Conservation (phyloP, 805 yeast species). For the Metschnikowia hibisci region DNA sequence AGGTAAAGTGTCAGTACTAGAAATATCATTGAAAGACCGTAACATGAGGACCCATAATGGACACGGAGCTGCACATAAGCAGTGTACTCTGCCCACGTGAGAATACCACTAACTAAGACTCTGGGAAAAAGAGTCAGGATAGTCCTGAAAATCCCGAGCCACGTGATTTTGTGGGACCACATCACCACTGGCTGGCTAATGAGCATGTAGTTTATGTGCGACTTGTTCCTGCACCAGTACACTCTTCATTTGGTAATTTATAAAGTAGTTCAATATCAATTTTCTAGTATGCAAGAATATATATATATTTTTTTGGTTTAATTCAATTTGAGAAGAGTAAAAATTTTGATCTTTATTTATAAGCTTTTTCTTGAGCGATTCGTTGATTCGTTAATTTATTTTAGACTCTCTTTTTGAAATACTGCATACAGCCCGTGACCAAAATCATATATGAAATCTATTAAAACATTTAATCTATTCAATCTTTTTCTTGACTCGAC, state of each 20-base stretch:
- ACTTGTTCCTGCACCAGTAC: background rate
- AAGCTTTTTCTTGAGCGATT: too few relatives aligned
- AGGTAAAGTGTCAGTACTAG: slow-evolving; percentile 25
- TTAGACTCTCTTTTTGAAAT: too few relatives aligned
- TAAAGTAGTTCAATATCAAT: too few relatives aligned
- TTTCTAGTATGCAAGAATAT: too few relatives aligned
- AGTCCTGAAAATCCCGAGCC: slow-evolving; percentile 30
- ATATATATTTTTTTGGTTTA: too few relatives aligned
- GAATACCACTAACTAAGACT: slow-evolving; percentile 37
- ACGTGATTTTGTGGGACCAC: slow-evolving; percentile 14
- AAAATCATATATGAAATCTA: too few relatives aligned
- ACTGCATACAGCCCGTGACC: too few relatives aligned
- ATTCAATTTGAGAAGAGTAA: too few relatives aligned
- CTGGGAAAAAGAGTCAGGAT: slow-evolving; percentile 46
- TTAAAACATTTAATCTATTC: too few relatives aligned
- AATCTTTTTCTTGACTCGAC: slow-evolving; percentile 3
- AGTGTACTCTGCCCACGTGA: slow-evolving; percentile 48
- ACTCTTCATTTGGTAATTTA: background rate
- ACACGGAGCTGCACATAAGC: slow-evolving; percentile 27
- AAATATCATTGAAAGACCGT: slow-evolving; percentile 8
- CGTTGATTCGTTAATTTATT: too few relatives aligned
- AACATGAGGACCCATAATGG: slow-evolving; percentile 6
- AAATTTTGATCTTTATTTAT: too few relatives aligned
- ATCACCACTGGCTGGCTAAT: slow-evolving; percentile 13
- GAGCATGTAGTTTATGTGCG: slow-evolving; percentile 9